A percentile compares a stretch with the other conserved stretches of the same genome.
phyloP scores from a whole-genome alignment of 2,329 filamentous ascomycete genomes.

The Alternaria brassicae region DNA sequence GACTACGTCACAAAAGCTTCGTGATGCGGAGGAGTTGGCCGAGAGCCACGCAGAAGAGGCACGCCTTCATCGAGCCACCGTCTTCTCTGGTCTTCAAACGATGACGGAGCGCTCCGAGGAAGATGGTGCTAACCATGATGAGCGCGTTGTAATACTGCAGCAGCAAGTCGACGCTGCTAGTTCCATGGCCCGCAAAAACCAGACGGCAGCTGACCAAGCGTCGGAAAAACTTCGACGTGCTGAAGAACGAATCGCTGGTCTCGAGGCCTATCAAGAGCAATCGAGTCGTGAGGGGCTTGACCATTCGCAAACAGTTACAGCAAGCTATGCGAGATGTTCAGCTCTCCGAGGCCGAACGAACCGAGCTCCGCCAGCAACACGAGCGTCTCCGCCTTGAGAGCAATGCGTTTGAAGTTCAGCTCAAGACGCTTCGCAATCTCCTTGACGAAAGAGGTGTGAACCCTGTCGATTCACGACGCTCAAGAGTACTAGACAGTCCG shows the following conservation, averaged over 20 bases:
- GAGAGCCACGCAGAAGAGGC: conserved; percentile 90
- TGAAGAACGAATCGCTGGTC: conserved; percentile 93
- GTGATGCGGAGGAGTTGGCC: conserved; percentile 85
- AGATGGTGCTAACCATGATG: conserved; percentile 59
- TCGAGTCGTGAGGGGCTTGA: conserved; percentile 92
- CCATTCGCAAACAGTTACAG: conserved; percentile 89
- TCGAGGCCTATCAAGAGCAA: conserved; percentile 97
- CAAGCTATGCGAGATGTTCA: conserved; percentile 83
- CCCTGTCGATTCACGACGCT: conserved; percentile 73
- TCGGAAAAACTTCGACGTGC: conserved; percentile 89
- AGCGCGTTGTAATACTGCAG: conserved; percentile 77
- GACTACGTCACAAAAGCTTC: conserved; percentile 73
- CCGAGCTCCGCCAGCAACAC: conserved; percentile 81
- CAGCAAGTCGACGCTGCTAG: conserved; percentile 81
- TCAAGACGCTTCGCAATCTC: conserved; percentile 91
- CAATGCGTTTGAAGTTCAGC: conserved; percentile 91
- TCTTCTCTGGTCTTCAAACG: conserved; percentile 82
- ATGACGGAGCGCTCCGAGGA: conserved; percentile 64
- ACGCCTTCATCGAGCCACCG: conserved; percentile 79
- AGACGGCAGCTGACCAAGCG: conserved; percentile 83
- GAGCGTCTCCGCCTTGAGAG: conserved; percentile 88
- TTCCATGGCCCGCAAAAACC: conserved; percentile 82
- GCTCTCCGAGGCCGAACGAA: conserved; percentile 78
- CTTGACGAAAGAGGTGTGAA: conserved; percentile 88
- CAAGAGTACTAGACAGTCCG: conserved; percentile 75